A percentile compares a stretch with the other conserved stretches of the same genome.
phyloP scores from a whole-genome alignment of 2,329 filamentous ascomycete species.

The Penicillium sp. region DNA sequence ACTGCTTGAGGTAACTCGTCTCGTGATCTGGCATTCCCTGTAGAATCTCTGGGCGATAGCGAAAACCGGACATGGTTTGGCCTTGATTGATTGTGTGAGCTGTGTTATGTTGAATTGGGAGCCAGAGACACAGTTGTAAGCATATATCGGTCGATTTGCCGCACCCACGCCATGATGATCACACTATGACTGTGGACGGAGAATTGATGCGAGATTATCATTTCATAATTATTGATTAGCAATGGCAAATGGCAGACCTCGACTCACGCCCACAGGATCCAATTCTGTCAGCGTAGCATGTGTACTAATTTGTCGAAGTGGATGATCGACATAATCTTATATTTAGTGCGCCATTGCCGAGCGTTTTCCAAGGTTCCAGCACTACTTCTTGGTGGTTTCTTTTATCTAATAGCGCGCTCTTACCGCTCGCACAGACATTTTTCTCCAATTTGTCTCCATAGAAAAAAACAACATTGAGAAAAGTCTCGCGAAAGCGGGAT shows the following conservation, averaged over 20 bases:
- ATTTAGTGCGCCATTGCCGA: not conserved
- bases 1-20: slow-evolving; percentile 64
- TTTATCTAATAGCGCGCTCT: not conserved
- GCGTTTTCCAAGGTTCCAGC: not conserved
- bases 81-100: no score
- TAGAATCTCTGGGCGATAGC: slow-evolving; percentile 19
- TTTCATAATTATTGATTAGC: not conserved
- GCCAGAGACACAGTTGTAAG: not conserved
- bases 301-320: no score
- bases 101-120: not conserved
- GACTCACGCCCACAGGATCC: no score
- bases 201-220: not conserved
- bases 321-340: not conserved
- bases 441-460: not conserved
- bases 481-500: not conserved
- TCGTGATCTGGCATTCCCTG: slow-evolving; percentile 50
- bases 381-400: not conserved
- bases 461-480: not conserved
- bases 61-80: slow-evolving; percentile 13
- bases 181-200: slow-evolving; percentile 10
- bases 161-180: slow-evolving; percentile 20
- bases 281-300: no score
- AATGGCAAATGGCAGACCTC: not conserved
- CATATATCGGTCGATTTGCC: not conserved
- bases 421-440: not conserved